Percentiles rank a stretch among this genome's conserved stretches.
These are phyloP conservation scores for Pyracantha coccinea DNA, from an alignment of 331 rosid genomes.

Conservation along the genomic window DNA sequence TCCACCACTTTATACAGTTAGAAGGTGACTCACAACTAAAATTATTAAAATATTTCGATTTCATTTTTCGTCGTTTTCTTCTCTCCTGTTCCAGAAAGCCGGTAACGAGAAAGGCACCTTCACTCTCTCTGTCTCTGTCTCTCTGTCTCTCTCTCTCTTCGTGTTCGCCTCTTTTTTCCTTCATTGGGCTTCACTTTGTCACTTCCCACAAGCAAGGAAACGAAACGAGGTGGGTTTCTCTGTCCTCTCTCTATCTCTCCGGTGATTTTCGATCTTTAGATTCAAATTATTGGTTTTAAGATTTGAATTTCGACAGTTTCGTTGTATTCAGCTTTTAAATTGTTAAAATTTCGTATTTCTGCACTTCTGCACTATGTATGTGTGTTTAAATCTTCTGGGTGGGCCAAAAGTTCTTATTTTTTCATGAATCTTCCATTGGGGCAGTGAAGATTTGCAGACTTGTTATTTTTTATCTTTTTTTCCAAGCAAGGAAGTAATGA, in stretches of 20 bases:
- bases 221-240: constrained; percentile 1
- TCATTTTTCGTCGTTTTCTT: neutral
- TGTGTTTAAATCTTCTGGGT: neutral
- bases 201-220: neutral
- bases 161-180: constrained; percentile 15
- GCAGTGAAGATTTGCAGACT: neutral
- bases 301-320: constrained; percentile 15
- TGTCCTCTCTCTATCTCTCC: neutral
- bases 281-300: neutral
- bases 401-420: neutral
- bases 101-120: constrained; percentile 8
- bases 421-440: neutral
- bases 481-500: neutral
- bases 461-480: neutral
- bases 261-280: neutral
- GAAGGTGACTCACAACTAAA: no score
- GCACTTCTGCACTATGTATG: neutral
- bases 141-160: neutral
- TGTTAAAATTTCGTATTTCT: neutral
- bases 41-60: neutral
- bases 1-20: neutral
- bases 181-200: neutral
- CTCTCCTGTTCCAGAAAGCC: neutral
- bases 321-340: neutral
- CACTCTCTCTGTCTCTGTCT: neutral